Evolutionary conservation across 2,329 filamentous ascomycete genomes (phyloP).

Genomic region (Phyllachora maydis): DNA sequence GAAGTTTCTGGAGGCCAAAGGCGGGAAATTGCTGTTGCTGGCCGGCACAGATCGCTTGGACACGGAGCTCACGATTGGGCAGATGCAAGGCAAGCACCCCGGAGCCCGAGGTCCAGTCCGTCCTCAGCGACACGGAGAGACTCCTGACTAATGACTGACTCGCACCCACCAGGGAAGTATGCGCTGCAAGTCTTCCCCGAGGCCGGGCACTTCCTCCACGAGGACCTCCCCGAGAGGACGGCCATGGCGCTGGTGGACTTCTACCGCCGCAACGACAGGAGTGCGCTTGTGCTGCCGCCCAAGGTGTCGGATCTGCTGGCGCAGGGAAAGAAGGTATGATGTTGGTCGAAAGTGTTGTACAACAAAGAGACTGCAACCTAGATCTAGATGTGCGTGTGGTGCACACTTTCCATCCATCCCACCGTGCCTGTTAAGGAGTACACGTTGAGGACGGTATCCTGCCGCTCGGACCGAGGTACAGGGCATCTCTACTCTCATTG

Average conservation of each 20-base stretch:
- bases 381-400: too few species aligned
- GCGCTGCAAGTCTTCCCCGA: conserved; percentile 87
- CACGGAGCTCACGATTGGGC: conserved; percentile 82
- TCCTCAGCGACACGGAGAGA: too few species aligned
- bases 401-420: too few species aligned
- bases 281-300: conserved; percentile 65
- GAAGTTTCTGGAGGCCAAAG: conserved; percentile 66
- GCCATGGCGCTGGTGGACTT: conserved; percentile 77
- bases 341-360: too few species aligned
- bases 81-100: conserved; percentile 62
- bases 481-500: too few species aligned
- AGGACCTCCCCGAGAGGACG: conserved; percentile 81
- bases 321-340: conserved; percentile 36
- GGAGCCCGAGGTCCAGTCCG: too few species aligned
- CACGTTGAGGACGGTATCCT: too few species aligned
- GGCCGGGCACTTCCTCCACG: conserved; percentile 90
- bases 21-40: conserved; percentile 67
- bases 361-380: too few species aligned
- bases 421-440: too few species aligned
- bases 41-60: conserved; percentile 82
- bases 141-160: not conserved
- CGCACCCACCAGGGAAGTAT: conserved; percentile 49
- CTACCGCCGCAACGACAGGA: conserved; percentile 76
- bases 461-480: too few species aligned
- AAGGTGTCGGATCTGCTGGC: conserved; percentile 64